Base-by-base conservation (phyloP, 2,329 filamentous ascomycete species). In the Aspergillus niger region DNA sequence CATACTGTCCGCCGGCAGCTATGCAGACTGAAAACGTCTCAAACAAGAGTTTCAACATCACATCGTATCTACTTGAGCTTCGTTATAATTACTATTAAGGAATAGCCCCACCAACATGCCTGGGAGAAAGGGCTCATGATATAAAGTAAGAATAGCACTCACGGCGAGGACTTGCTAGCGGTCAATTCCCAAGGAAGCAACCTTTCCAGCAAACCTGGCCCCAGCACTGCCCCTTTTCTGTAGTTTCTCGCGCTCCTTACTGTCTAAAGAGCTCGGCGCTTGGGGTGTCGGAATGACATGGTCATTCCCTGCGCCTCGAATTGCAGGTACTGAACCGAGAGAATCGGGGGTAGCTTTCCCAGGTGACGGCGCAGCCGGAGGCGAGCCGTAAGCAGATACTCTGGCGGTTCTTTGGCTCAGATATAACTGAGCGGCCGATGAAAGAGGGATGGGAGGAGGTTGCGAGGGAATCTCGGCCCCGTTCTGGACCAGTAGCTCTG, bases 401-500 rank as follows among this genome's bases (percentile, higher is more conserved):
- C 74, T 69, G 7, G 78, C 73, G 5, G 79, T 80, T 57, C 87
- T 97, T 77, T 92, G 88, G 66, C 96, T 92, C 51, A 98, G 81
- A 70, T 97, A 99, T 36, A 90, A 77, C 70, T 91, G 89, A 2
- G 95, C 94, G 50, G 89, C 89, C 8, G 86, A 82, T 62, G 91
- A 92, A 10, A 99, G 83, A 1, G 92, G 92, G 66, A 98, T 93
- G 0, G 91, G 89, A 0, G 93, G 91, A 62, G 90, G 82, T 2
- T 86, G 81, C 1, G 81, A 73, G 0, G 95, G 94, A 36, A 98
- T 89, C 63, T 97, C 90, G 3, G 93, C 93, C 15, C 95, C 95
- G 71, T 99, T 98, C 69, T 98, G 96, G 13, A 96, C 82, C 13
- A 99, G 83, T 61, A 99, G 80, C 75, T 99, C 95, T 13, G 95